Percentiles rank a stretch among this genome's conserved stretches.
Evolutionary conservation across 2,329 filamentous ascomycete species (phyloP).

Genomic region (Aspergillus floridensis): DNA sequence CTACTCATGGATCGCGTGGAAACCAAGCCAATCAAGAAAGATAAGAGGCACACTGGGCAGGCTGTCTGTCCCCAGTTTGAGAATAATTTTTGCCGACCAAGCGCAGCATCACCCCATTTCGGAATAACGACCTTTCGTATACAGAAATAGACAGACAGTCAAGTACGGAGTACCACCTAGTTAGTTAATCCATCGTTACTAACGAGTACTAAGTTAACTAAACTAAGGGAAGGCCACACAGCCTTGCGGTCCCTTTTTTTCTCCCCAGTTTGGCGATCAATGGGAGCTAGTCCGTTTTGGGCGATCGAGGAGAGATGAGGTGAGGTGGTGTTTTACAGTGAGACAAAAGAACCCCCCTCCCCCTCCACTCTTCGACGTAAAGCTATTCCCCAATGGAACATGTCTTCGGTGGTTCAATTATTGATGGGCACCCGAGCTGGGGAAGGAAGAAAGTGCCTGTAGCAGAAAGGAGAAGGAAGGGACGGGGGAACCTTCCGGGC

Average conservation of each 20-base stretch:
- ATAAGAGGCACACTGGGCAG: background rate
- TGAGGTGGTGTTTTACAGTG: conserved; percentile 11
- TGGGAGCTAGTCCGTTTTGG: background rate
- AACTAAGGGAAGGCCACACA: background rate
- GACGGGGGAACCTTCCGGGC: background rate
- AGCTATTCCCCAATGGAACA: background rate
- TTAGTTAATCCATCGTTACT: no score
- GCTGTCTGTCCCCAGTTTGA: background rate
- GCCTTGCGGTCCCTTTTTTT: background rate
- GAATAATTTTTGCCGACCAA: background rate
- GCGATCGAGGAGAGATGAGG: conserved; percentile 4
- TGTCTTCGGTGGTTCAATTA: conserved; percentile 3
- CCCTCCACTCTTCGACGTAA: conserved; percentile 6
- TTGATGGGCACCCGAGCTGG: background rate
- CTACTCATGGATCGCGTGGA: background rate
- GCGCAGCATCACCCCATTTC: background rate
- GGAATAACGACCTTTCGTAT: background rate
- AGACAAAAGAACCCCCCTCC: background rate
- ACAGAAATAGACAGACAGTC: no score
- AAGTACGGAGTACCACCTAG: no score
- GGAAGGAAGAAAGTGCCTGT: background rate
- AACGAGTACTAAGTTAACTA: no score
- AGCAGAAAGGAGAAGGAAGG: background rate
- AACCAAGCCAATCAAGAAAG: background rate
- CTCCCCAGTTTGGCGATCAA: background rate